Evolutionary conservation across 495 filamentous ascomycete genomes (phyloP).

Genomic region (Achaetomiella virescens): DNA sequence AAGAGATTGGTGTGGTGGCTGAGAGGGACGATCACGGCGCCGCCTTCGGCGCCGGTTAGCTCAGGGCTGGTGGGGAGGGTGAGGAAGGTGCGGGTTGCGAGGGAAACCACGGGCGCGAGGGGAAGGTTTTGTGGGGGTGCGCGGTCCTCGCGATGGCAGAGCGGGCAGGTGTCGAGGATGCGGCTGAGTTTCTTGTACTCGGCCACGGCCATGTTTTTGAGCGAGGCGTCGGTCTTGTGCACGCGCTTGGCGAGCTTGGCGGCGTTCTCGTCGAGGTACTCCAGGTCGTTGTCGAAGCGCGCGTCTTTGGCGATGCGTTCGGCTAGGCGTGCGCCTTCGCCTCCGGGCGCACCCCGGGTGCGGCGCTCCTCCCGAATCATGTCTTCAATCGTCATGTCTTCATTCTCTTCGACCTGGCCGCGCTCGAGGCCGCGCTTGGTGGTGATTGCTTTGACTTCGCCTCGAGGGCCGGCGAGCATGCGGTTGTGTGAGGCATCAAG

Average conservation of each 20-base stretch:
- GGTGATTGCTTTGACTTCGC: conserved; percentile 68
- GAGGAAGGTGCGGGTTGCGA: conserved; percentile 81
- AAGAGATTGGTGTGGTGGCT: conserved; percentile 84
- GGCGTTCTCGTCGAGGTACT: conserved; percentile 97
- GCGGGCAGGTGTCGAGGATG: conserved; percentile 79
- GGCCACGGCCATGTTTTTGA: conserved; percentile 79
- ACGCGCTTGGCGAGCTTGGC: conserved; percentile 83
- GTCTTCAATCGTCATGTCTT: conserved; percentile 92
- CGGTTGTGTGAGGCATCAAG: conserved; percentile 84
- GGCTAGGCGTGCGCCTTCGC: conserved; percentile 75
- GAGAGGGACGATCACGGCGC: conserved; percentile 83
- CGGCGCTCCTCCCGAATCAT: conserved; percentile 92
- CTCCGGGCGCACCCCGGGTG: conserved; percentile 69
- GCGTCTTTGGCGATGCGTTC: conserved; percentile 88
- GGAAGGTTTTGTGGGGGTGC: conserved; percentile 56
- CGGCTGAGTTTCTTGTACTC: conserved; percentile 88
- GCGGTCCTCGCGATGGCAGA: conserved; percentile 90
- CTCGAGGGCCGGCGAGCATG: conserved; percentile 70
- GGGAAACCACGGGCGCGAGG: conserved; percentile 80
- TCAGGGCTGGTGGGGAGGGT: conserved; percentile 90
- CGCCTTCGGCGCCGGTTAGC: conserved; percentile 59
- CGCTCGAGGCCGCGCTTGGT: conserved; percentile 75
- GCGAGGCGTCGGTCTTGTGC: conserved; percentile 78
- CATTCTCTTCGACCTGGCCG: conserved; percentile 77
- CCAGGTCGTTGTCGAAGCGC: conserved; percentile 88